Conservation (phyloP, 1,284 basidiomycete species). For the Pseudozyma sp. region DNA sequence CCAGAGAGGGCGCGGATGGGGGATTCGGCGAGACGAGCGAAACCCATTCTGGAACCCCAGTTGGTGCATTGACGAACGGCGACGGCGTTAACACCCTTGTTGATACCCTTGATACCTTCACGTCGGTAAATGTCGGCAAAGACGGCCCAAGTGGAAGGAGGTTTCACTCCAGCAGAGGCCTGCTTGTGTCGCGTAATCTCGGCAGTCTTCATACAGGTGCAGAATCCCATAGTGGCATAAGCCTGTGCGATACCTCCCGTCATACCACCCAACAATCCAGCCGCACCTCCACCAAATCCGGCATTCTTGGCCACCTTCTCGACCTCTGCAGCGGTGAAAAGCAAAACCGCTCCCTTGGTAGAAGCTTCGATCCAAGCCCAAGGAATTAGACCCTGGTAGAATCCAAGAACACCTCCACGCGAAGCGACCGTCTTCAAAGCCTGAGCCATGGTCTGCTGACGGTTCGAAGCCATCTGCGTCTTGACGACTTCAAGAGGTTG, state of each 20-base stretch:
- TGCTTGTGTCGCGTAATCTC: slow-evolving; percentile 99
- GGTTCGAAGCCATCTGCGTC: slow-evolving; percentile 74
- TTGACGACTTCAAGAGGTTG: slow-evolving; percentile 98
- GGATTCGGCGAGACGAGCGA: slow-evolving; percentile 90
- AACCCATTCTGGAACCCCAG: slow-evolving; percentile 98
- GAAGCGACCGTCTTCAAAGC: slow-evolving; percentile 89
- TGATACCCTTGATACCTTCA: slow-evolving; percentile 94
- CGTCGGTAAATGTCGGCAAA: slow-evolving; percentile 93
- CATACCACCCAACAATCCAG: slow-evolving; percentile 95
- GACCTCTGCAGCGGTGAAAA: slow-evolving; percentile 96
- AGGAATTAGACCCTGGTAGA: slow-evolving; percentile 98
- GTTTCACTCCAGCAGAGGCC: slow-evolving; percentile 85
- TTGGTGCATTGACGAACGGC: slow-evolving; percentile 95
- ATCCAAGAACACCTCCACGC: slow-evolving; percentile 88
- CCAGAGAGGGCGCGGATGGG: slow-evolving; percentile 82
- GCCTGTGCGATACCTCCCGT: slow-evolving; percentile 97
- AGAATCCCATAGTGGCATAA: slow-evolving; percentile 99
- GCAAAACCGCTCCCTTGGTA: slow-evolving; percentile 94
- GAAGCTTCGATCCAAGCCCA: slow-evolving; percentile 99
- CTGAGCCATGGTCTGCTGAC: slow-evolving; percentile 85
- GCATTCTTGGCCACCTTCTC: slow-evolving; percentile 78
- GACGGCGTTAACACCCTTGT: slow-evolving; percentile 99
- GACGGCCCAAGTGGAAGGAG: slow-evolving; percentile 87
- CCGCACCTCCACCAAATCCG: slow-evolving; percentile 82
- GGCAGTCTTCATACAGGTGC: slow-evolving; percentile 77